These are phyloP conservation scores for Blastocystis hominis DNA, from an alignment of 352 stramenopile species.

Conservation along the genomic window DNA sequence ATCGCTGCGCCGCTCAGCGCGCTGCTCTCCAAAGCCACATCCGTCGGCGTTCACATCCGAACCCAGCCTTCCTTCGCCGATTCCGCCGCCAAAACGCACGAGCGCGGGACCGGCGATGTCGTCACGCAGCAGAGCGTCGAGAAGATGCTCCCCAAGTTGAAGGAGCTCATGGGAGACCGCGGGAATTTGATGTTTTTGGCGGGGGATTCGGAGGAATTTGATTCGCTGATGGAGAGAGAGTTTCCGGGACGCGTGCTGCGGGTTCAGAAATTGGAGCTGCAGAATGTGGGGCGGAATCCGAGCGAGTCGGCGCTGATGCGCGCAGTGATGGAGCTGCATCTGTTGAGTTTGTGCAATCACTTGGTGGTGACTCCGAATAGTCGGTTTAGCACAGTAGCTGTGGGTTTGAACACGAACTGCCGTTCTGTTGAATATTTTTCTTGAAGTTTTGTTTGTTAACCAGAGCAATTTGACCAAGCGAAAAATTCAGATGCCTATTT, in stretches of 20 bases:
- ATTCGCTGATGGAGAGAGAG: not conserved
- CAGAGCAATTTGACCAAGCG: no score
- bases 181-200: not conserved
- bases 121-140: not conserved
- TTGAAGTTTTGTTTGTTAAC: no score
- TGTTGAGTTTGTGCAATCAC: slow-evolving; percentile 5
- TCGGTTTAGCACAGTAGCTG: slow-evolving; percentile 1
- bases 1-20: not conserved
- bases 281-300: not conserved
- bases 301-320: not conserved
- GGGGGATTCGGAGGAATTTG: not conserved
- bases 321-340: slow-evolving; percentile 13
- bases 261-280: not conserved
- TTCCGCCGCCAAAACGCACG: not conserved
- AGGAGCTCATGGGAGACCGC: not conserved
- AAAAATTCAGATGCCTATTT: no score
- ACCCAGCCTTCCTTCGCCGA: not conserved
- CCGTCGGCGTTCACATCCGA: slow-evolving; percentile 12
- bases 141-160: not conserved
- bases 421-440: not conserved
- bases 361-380: slow-evolving; percentile 2
- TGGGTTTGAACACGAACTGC: slow-evolving; percentile 14
- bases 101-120: not conserved
- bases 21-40: not conserved
- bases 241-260: not conserved